Percentiles rank a stretch among this genome's conserved stretches.
Conservation (phyloP, 441 rosid genomes). For the Syzygium malaccense region DNA sequence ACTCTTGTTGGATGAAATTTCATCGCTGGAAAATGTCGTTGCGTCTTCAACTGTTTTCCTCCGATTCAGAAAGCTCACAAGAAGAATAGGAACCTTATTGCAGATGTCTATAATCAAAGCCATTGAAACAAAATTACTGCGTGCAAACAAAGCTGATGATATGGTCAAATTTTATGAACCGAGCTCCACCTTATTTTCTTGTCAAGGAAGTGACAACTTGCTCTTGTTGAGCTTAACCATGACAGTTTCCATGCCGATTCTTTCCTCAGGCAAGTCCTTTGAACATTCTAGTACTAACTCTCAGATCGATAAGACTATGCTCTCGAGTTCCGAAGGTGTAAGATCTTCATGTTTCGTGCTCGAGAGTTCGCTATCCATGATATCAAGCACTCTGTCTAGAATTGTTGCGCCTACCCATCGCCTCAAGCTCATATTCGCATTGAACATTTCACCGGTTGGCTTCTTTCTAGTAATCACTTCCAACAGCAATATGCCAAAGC, state of each 20-base stretch:
- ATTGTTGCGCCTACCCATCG: neutral
- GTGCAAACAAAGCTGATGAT: neutral
- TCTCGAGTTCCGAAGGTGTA: neutral
- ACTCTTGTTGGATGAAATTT: too few relatives aligned
- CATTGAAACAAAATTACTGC: neutral
- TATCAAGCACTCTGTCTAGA: neutral
- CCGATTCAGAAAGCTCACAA: neutral
- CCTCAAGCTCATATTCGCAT: neutral
- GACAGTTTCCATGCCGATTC: neutral
- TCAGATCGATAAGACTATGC: neutral
- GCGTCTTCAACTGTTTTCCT: neutral
- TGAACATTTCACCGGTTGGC: conserved; percentile 3
- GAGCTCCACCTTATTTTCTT: neutral
- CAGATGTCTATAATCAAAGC: neutral
- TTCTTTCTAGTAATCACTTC: conserved; percentile 8
- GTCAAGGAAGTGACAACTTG: neutral
- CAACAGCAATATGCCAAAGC: conserved; percentile 3
- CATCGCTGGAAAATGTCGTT: neutral
- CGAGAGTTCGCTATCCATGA: neutral
- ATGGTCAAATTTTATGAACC: neutral
- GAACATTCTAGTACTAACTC: conserved; percentile 3
- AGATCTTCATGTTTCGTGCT: neutral
- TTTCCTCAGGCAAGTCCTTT: neutral
- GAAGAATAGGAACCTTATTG: neutral
- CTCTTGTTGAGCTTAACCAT: neutral